phyloP scores from a whole-genome alignment of 2,329 filamentous ascomycete species.

The Trichoderma sp. region DNA sequence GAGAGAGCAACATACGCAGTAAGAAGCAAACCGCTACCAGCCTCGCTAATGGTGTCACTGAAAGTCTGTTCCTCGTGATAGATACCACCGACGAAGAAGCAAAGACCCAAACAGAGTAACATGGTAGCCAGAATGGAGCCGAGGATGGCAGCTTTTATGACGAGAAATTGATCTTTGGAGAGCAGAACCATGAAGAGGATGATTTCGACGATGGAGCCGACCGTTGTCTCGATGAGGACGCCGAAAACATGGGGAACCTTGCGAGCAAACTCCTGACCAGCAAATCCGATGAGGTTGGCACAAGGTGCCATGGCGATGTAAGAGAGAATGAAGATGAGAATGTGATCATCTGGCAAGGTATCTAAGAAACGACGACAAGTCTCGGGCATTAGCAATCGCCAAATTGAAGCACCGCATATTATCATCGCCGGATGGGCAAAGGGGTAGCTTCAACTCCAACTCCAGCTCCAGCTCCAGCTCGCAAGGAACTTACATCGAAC shows the following conservation, averaged over 20 bases:
- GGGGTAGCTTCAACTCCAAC: constrained; percentile 27
- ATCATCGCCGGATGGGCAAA: background rate
- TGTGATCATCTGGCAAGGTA: constrained; percentile 19
- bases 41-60: constrained; percentile 73
- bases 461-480: constrained; percentile 31
- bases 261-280: constrained; percentile 52
- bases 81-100: constrained; percentile 75
- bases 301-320: constrained; percentile 50
- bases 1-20: constrained; percentile 4
- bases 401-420: background rate
- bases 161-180: constrained; percentile 52
- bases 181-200: constrained; percentile 79
- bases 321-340: constrained; percentile 46
- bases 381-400: background rate
- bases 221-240: constrained; percentile 47
- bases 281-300: constrained; percentile 48
- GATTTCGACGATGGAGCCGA: constrained; percentile 73
- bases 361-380: constrained; percentile 29
- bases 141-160: constrained; percentile 79
- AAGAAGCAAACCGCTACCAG: constrained; percentile 55
- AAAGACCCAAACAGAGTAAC: constrained; percentile 73
- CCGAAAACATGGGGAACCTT: constrained; percentile 63
- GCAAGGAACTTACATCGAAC: constrained; percentile 1
- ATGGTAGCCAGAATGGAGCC: constrained; percentile 82
- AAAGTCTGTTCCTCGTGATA: constrained; percentile 67